Percentiles rank a stretch among this genome's conserved stretches.
Evolutionary conservation across 2,329 filamentous ascomycete genomes (phyloP).

Genomic region (Bimuria novae-zelandiae): DNA sequence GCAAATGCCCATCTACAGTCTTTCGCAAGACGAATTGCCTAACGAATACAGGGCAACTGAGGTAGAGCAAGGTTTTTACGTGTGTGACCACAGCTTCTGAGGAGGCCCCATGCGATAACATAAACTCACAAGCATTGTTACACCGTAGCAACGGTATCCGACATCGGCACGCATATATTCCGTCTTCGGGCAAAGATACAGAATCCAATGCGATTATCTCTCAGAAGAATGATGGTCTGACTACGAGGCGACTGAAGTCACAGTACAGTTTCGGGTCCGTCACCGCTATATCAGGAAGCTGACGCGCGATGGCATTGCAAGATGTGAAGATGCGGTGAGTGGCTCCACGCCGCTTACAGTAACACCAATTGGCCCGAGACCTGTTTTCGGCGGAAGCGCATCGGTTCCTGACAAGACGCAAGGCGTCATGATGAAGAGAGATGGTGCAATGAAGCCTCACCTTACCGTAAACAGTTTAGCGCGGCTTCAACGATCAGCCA

Average conservation of each 20-base stretch:
- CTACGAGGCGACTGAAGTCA: no score
- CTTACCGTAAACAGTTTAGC: slow-evolving; percentile 1
- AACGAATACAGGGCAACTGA: no score
- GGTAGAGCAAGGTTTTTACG: no score
- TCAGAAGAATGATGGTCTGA: background rate
- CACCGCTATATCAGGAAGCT: no score
- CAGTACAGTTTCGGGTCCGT: no score
- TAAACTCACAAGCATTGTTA: no score
- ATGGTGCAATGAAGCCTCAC: slow-evolving; percentile 6
- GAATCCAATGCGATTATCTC: no score
- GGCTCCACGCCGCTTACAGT: background rate
- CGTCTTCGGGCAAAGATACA: background rate
- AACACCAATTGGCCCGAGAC: background rate
- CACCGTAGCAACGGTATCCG: background rate
- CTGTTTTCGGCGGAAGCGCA: background rate
- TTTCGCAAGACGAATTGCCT: no score
- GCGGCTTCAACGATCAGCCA: slow-evolving; percentile 5
- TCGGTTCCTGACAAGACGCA: slow-evolving; percentile 1
- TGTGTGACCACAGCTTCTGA: no score
- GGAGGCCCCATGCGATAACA: no score
- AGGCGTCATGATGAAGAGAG: slow-evolving; percentile 1
- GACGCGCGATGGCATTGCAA: background rate
- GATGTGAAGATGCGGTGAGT: background rate
- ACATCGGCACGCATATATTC: background rate
- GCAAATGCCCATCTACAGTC: no score